These are phyloP conservation scores for Coemansia sp. DNA, from an alignment of 192 early-diverging fungal species.

Conservation along the genomic window DNA sequence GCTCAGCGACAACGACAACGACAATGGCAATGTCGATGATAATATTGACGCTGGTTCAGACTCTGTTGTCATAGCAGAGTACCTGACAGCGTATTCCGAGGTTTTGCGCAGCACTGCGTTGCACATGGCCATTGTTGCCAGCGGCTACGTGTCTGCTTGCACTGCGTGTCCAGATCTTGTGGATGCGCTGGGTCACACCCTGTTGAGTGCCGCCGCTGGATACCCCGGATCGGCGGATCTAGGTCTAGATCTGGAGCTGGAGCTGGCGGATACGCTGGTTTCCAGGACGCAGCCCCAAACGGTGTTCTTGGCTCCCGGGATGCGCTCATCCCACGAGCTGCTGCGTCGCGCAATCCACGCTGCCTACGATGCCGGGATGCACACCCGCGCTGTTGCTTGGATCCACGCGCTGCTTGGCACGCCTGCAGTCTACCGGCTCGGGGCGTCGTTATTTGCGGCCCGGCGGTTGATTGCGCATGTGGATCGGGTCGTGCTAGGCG, in stretches of 20 bases:
- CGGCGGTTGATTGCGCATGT: conserved; percentile 27
- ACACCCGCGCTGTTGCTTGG: conserved; percentile 20
- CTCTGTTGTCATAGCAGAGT: background rate
- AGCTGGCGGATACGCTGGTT: background rate
- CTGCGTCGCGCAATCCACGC: conserved; percentile 20
- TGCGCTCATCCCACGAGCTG: conserved; percentile 18
- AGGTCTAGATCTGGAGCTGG: background rate
- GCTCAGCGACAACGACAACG: background rate
- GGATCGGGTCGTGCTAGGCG: conserved; percentile 14
- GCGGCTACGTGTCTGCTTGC: conserved; percentile 27
- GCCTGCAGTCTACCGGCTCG: conserved; percentile 11
- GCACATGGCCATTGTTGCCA: conserved; percentile 20
- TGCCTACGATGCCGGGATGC: conserved; percentile 19
- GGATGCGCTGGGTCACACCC: conserved; percentile 8
- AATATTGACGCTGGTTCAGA: background rate
- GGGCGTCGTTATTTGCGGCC: background rate
- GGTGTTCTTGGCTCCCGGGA: background rate
- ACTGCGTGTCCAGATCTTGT: conserved; percentile 20
- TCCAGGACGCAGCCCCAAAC: background rate
- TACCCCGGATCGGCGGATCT: background rate
- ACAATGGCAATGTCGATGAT: background rate
- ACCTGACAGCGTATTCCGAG: conserved; percentile 8
- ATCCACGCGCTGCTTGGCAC: conserved; percentile 29
- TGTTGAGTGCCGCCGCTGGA: background rate
- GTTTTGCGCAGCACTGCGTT: conserved; percentile 19